These are phyloP conservation scores for Ostreobium quekettii DNA, from an alignment of 139 green algal genomes.

Conservation along the genomic window DNA sequence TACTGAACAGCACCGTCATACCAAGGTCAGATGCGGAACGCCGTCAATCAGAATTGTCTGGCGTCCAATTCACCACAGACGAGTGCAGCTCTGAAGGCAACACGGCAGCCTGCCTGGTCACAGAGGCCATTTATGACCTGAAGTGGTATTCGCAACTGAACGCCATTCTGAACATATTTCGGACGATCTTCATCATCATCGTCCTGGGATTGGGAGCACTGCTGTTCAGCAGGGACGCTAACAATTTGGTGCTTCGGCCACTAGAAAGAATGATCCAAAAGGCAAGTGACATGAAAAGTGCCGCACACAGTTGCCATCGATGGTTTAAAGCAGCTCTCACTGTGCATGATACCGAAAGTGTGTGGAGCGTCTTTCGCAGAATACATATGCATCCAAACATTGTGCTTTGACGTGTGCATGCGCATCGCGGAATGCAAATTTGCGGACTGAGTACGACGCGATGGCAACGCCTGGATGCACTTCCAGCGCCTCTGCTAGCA, in stretches of 20 bases:
- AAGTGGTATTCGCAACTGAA: slow-evolving; percentile 52
- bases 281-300: slow-evolving; percentile 22
- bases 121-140: slow-evolving; percentile 45
- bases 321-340: too few species aligned
- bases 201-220: slow-evolving; percentile 63
- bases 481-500: too few species aligned
- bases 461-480: too few species aligned
- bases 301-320: too few species aligned
- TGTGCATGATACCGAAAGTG: too few species aligned
- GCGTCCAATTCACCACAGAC: neutral
- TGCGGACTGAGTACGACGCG: too few species aligned
- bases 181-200: slow-evolving; percentile 79
- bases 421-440: too few species aligned
- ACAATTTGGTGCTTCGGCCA: slow-evolving; percentile 73
- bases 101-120: slow-evolving; percentile 12
- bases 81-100: neutral
- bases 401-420: too few species aligned
- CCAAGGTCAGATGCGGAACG: neutral
- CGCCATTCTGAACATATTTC: slow-evolving; percentile 68
- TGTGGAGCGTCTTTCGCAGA: too few species aligned
- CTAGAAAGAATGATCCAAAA: slow-evolving; percentile 89
- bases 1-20: slow-evolving; percentile 45
- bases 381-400: too few species aligned
- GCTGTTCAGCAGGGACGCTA: slow-evolving; percentile 74
- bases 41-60: slow-evolving; percentile 14